Evolutionary conservation across 331 rosid genomes (phyloP), one percentile per base, ranked within the genome.

Genomic region (Pyracantha coccinea): DNA sequence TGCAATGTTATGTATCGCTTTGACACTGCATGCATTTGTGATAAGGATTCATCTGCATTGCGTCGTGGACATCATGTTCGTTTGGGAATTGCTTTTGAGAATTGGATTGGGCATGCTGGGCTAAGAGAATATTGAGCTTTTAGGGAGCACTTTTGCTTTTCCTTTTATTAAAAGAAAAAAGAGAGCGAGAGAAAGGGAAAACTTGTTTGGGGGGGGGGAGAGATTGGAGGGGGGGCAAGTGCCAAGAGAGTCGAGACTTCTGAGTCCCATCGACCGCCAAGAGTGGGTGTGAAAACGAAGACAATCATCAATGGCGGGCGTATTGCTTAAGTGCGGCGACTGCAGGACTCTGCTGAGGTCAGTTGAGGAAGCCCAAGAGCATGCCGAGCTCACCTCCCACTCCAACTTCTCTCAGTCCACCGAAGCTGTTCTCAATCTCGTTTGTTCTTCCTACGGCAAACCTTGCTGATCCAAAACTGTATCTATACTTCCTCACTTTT

Each of bases 381-480:
- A 92, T 73, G 97, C 97, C 2, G 97, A 94, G 61, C 97, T 89
- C 64, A 92, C 97, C 79, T 86, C 95, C 60, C 99, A 94, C 89
- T 88, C 96, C 82, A 92, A 89, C 85, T 92, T 94, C 89, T 83
- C 96, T 16, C 97, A 92, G 82, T 94, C 97, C 68, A 90, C 97
- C 50, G 97, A 94, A 76, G 83, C 97, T 13, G 96, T 94, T 75
- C 99, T 94, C 81, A 94, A 92, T 83, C 93, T 92, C 73, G 83
- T 94, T 23, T 94, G 99, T 85, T 61, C 93, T 45, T 24, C 82
- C 68, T 90, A 97, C 69, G 92, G 89, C 89, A 92, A 94, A 79
- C 99, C 97, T 1, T 90, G 97, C 91, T 97, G 97, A 92, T 92
- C 99, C 85, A 94, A 92, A 88, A 92, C 99, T 53, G 98, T 93